phyloP scores from a whole-genome alignment of 768 basidiomycete genomes.

The Amanita inopinata region DNA sequence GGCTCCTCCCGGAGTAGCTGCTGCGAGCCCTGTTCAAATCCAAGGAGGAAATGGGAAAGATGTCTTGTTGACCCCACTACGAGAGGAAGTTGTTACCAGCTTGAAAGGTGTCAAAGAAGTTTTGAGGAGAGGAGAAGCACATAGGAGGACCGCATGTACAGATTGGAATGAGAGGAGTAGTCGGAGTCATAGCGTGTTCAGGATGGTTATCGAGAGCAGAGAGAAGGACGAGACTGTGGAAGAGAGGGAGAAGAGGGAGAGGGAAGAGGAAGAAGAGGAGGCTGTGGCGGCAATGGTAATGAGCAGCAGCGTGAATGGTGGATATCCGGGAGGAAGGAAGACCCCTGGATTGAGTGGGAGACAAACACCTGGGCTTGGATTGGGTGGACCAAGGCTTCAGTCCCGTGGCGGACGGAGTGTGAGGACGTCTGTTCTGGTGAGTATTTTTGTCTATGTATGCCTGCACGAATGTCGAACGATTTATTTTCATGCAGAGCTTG shows the following conservation, averaged over 20 bases:
- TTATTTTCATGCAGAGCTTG: constrained; percentile 46
- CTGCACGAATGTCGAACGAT: constrained; percentile 3
- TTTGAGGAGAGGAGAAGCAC: constrained; percentile 75
- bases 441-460: constrained; percentile 13
- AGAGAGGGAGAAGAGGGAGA: constrained; percentile 16
- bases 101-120: constrained; percentile 81
- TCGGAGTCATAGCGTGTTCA: constrained; percentile 89
- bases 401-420: constrained; percentile 74
- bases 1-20: constrained; percentile 48
- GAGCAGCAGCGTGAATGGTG: constrained; percentile 10
- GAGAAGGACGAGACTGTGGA: constrained; percentile 44
- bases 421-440: constrained; percentile 64
- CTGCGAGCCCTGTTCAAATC: constrained; percentile 58
- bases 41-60: constrained; percentile 56
- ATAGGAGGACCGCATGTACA: constrained; percentile 88
- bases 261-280: constrained; percentile 14
- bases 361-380: constrained; percentile 30
- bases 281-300: constrained; percentile 11
- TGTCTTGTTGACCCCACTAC: constrained; percentile 61
- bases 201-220: constrained; percentile 85
- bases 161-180: constrained; percentile 98
- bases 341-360: constrained; percentile 40
- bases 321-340: too few species aligned
- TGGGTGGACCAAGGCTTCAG: constrained; percentile 52
- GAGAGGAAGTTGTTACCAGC: constrained; percentile 92